Evolutionary conservation across 1,284 basidiomycete species (phyloP), one percentile per base, ranked within the genome.

Genomic region (Anthracocystis walkeri): DNA sequence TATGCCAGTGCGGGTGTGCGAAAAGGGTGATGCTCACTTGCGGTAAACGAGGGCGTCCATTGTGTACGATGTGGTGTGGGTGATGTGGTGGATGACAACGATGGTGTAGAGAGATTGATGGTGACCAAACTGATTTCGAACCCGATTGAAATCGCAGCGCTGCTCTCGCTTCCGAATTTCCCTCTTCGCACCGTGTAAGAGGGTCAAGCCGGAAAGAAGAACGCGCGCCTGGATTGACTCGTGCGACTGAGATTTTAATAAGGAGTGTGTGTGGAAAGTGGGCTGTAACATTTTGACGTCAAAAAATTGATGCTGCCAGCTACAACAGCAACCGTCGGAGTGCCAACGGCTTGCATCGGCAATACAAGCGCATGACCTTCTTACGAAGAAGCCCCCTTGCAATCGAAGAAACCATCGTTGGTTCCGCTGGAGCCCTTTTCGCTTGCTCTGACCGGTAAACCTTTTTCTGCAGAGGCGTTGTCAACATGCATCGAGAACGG

Each of bases 31-130:
- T 70, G 55, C 77, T 74, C 49, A 79, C 77, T 75, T 74, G 49
- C 70, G 69, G 71, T 79, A 68, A 58, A 79, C 77, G 71, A 79
- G 77, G 45, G 77, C 63, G 74, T 79, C 77, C 77, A 79, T 79
- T 64, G 63, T 72, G 63, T 63, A 44, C 44, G n/a, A 50, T 52
- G 58, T 42, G 33, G 27, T 25, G 25, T 41, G 50, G 60, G 27
- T 41, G 62, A 46, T 40, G 50, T 10, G 20, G 14, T n/a, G 35
- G 50, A 31, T 65, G 55, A 71, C 52, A 38, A 61, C 63, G 63
- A 71, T 56, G 59, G 46, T 56, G 59, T 52, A 48, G 59, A 21
- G 33, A 11, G 7, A 10, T 10, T 41, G 59, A 65, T 62, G 56
- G 63, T 61, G 68, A 61, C 62, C 62, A 58, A 41, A 31, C 33